Percentiles rank a stretch among this genome's conserved stretches.
Conservation (phyloP, 2,329 filamentous ascomycete species). For the Aspergillus clavatus region DNA sequence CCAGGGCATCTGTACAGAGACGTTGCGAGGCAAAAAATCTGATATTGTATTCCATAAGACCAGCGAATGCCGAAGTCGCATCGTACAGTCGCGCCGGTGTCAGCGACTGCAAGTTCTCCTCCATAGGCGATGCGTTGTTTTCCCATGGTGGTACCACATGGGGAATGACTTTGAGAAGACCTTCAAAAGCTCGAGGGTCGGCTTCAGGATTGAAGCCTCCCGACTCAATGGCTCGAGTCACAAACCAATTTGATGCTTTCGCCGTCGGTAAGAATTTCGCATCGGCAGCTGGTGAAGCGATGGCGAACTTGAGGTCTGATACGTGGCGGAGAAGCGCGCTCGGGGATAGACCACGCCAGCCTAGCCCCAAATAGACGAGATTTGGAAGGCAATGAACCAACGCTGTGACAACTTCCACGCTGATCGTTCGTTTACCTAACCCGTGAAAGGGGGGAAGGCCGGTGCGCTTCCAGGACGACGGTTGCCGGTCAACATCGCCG, state of each 20-base stretch:
- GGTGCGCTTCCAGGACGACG: conserved; percentile 13
- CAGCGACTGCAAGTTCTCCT: conserved; percentile 19
- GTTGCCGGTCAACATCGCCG: conserved; percentile 11
- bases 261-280: conserved; percentile 26
- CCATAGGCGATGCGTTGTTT: conserved; percentile 14
- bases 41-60: conserved; percentile 32
- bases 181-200: conserved; percentile 43
- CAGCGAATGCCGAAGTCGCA: conserved; percentile 29
- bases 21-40: conserved; percentile 21
- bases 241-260: conserved; percentile 32
- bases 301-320: conserved; percentile 17
- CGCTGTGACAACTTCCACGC: conserved; percentile 53
- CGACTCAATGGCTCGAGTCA: conserved; percentile 50
- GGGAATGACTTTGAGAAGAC: conserved; percentile 30
- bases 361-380: conserved; percentile 38
- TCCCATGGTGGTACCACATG: conserved; percentile 32
- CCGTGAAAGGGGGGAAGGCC: conserved; percentile 31
- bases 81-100: conserved; percentile 28
- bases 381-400: conserved; percentile 52
- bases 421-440: conserved; percentile 48
- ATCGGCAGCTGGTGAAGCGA: conserved; percentile 8
- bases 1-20: conserved; percentile 26
- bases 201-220: conserved; percentile 42
- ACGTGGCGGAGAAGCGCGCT: conserved; percentile 25
- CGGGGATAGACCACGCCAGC: conserved; percentile 27